Percentiles rank a stretch among this genome's conserved stretches.
Conservation (phyloP, 352 stramenopile species). For the Pythium rhizo-oryzae region DNA sequence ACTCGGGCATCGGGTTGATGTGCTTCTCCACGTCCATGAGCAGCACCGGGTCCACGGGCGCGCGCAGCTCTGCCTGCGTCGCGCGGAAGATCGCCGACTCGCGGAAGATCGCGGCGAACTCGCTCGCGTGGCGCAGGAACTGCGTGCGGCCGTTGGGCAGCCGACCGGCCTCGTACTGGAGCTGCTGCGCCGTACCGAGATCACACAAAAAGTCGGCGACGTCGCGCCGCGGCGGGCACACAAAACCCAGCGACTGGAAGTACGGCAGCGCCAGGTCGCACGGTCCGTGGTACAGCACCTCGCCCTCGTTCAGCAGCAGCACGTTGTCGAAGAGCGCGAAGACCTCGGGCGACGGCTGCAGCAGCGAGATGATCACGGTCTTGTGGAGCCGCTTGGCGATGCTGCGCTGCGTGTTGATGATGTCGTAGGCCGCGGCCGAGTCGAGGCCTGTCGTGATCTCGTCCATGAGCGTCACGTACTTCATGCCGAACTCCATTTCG, state of each 20-base stretch:
- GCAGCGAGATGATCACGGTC: conserved; percentile 74
- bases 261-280: no score
- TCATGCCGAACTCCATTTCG: conserved; percentile 77
- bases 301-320: no score
- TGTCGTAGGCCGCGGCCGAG: conserved; percentile 79
- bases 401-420: conserved; percentile 61
- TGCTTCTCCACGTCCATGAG: conserved; percentile 72
- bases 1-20: conserved; percentile 39
- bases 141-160: conserved; percentile 3
- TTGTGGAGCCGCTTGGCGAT: conserved; percentile 42
- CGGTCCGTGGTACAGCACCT: no score
- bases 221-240: conserved; percentile 67
- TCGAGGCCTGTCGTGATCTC: conserved; percentile 94
- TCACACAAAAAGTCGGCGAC: conserved; percentile 93
- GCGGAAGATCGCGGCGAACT: conserved; percentile 50
- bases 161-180: conserved; percentile 19
- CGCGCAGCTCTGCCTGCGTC: conserved; percentile 68
- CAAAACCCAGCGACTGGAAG: conserved; percentile 63
- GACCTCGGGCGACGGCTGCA: conserved; percentile 93
- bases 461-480: conserved; percentile 82
- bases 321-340: no score
- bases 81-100: conserved; percentile 40
- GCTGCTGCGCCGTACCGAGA: no score
- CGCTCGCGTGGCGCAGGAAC: conserved; percentile 33
- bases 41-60: conserved; percentile 88